These are phyloP conservation scores for Novakomyces olei DNA, from an alignment of 805 yeast species.

Conservation along the genomic window DNA sequence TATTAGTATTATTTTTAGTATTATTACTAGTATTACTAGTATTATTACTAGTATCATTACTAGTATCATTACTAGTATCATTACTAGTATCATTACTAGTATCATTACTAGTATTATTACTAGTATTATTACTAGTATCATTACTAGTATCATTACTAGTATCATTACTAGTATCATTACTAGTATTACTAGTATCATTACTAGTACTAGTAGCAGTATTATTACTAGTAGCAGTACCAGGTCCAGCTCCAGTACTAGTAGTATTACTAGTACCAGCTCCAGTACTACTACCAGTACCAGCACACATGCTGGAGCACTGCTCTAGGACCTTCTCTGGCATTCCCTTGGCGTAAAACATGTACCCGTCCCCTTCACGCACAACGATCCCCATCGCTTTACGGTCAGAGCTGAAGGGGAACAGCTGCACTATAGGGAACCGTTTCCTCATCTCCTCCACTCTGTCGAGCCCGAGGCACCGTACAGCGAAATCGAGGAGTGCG, in stretches of 20 bases:
- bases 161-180: constrained; percentile 1
- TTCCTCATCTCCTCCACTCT: constrained; percentile 28
- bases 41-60: no score
- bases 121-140: no score
- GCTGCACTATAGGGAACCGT: constrained; percentile 31
- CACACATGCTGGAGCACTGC: constrained; percentile 24
- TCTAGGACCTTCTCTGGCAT: constrained; percentile 75
- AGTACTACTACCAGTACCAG: constrained; percentile 4
- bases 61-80: no score
- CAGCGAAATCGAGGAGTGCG: constrained; percentile 55
- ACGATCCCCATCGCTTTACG: constrained; percentile 85
- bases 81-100: no score
- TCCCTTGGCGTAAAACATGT: constrained; percentile 60
- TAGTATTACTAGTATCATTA: constrained; percentile 8
- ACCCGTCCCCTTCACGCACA: constrained; percentile 23
- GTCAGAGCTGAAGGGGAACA: constrained; percentile 76
- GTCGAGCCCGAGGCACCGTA: constrained; percentile 26
- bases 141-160: constrained; percentile 1
- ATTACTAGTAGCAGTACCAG: no score
- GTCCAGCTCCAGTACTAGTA: not conserved
- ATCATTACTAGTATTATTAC: no score
- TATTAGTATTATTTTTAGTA: no score
- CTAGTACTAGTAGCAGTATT: no score
- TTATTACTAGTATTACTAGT: no score
- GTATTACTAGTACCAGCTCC: constrained; percentile 2